Percentiles rank a stretch among this genome's conserved stretches.
These are phyloP conservation scores for Macroventuria anomochaeta DNA, from an alignment of 2,329 filamentous ascomycete species.

Conservation along the genomic window DNA sequence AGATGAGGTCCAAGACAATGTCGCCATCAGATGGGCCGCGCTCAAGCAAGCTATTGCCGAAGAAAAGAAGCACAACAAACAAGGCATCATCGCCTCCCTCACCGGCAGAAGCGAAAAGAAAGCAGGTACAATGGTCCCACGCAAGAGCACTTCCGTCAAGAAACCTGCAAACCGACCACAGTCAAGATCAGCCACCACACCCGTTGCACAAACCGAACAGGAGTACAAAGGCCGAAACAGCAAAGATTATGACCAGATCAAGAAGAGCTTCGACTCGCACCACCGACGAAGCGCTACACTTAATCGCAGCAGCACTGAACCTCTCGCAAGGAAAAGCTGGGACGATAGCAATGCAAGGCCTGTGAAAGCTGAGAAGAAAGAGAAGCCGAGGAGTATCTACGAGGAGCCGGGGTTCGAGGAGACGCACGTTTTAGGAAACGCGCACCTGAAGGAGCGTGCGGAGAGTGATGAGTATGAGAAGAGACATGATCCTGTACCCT, in stretches of 20 bases:
- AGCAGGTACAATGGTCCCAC: constrained; percentile 35
- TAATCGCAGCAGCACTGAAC: constrained; percentile 29
- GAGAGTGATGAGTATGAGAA: constrained; percentile 11
- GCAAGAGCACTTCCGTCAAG: constrained; percentile 29
- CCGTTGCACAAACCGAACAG: constrained; percentile 16
- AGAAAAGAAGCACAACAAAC: constrained; percentile 35
- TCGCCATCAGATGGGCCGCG: constrained; percentile 33
- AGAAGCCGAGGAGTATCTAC: constrained; percentile 6
- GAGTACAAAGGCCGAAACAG: constrained; percentile 15
- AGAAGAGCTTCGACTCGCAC: constrained; percentile 22
- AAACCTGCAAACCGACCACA: constrained; percentile 12
- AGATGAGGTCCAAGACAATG: constrained; percentile 41
- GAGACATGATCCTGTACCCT: constrained; percentile 11
- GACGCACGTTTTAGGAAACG: constrained; percentile 7
- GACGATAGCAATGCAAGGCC: not conserved
- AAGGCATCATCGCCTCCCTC: constrained; percentile 35
- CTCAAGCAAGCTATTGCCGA: constrained; percentile 31
- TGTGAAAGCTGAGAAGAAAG: not conserved
- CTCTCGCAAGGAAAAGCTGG: constrained; percentile 10
- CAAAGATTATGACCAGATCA: constrained; percentile 16
- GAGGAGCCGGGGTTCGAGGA: constrained; percentile 10
- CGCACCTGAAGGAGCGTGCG: constrained; percentile 3
- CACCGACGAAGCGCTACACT: constrained; percentile 3
- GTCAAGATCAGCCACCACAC: constrained; percentile 21
- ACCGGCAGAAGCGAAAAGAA: constrained; percentile 35